These are phyloP conservation scores for Epichloe coenophiala DNA, from an alignment of 2,329 filamentous ascomycete genomes.

Conservation along the genomic window DNA sequence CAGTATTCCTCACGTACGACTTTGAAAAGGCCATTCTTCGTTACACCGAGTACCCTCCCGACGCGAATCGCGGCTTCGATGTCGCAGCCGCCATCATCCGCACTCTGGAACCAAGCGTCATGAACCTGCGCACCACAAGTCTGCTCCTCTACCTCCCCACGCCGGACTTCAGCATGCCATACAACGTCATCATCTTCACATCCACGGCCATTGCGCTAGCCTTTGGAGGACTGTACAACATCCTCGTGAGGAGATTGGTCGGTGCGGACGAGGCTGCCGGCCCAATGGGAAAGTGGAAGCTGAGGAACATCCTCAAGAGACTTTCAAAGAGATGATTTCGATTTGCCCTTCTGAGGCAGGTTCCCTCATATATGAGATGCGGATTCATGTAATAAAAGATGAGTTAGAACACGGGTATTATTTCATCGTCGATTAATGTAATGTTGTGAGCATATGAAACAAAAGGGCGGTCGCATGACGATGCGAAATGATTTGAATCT, in stretches of 20 bases:
- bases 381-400: not conserved
- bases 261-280: constrained; percentile 58
- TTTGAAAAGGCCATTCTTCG: constrained; percentile 93
- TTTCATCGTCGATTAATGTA: not conserved
- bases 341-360: not conserved
- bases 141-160: constrained; percentile 85
- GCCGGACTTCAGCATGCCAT: constrained; percentile 98
- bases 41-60: constrained; percentile 95
- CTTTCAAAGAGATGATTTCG: not conserved
- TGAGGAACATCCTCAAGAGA: constrained; percentile 8
- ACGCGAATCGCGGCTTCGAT: constrained; percentile 94
- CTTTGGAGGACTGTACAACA: constrained; percentile 91
- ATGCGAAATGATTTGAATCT: too few relatives aligned
- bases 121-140: constrained; percentile 69
- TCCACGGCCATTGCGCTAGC: constrained; percentile 92
- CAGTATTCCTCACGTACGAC: constrained; percentile 82
- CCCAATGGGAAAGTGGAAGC: constrained; percentile 18
- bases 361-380: not conserved
- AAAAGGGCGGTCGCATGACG: not conserved
- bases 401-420: not conserved
- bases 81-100: constrained; percentile 85
- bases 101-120: constrained; percentile 38
- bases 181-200: constrained; percentile 97
- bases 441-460: not conserved
- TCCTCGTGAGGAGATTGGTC: constrained; percentile 79